phyloP scores from a whole-genome alignment of 441 rosid species.

The Rhodomyrtus psidioides region DNA sequence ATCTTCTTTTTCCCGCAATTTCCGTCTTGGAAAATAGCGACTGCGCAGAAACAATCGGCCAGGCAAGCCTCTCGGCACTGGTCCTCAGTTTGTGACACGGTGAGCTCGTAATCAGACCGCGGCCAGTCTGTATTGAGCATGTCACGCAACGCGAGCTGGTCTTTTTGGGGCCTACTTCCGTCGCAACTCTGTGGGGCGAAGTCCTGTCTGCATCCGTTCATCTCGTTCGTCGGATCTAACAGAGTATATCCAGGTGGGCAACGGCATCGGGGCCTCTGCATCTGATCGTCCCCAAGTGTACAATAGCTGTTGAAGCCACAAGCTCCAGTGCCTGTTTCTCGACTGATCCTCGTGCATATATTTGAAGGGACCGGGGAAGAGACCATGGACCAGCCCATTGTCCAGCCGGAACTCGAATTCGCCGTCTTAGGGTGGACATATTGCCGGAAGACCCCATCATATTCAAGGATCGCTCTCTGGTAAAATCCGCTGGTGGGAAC shows the following conservation, averaged over 20 bases:
- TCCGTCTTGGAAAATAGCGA: not conserved
- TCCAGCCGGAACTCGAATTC: not conserved
- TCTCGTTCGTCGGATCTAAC: slow-evolving; percentile 14
- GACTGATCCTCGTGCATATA: not conserved
- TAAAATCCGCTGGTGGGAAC: slow-evolving; percentile 1
- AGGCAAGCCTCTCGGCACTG: slow-evolving; percentile 19
- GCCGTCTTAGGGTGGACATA: slow-evolving; percentile 13
- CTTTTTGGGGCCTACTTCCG: not conserved
- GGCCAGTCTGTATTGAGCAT: slow-evolving; percentile 10
- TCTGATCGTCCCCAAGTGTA: slow-evolving; percentile 1
- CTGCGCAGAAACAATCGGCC: slow-evolving; percentile 16
- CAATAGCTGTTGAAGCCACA: slow-evolving; percentile 42
- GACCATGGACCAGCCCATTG: not conserved
- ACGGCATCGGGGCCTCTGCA: slow-evolving; percentile 12
- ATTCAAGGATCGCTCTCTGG: slow-evolving; percentile 18
- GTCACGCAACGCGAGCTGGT: not conserved
- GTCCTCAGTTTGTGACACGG: not conserved
- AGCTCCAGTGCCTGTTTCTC: slow-evolving; percentile 9
- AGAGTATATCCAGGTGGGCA: slow-evolving; percentile 21
- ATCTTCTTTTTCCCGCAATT: slow-evolving; percentile 15
- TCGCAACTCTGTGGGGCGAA: slow-evolving; percentile 23
- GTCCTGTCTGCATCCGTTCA: slow-evolving; percentile 23
- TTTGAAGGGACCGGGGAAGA: not conserved
- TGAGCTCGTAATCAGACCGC: not conserved
- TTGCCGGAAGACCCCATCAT: slow-evolving; percentile 21